phyloP scores from a whole-genome alignment of 2,329 filamentous ascomycete genomes.

The Penicillium italicum region DNA sequence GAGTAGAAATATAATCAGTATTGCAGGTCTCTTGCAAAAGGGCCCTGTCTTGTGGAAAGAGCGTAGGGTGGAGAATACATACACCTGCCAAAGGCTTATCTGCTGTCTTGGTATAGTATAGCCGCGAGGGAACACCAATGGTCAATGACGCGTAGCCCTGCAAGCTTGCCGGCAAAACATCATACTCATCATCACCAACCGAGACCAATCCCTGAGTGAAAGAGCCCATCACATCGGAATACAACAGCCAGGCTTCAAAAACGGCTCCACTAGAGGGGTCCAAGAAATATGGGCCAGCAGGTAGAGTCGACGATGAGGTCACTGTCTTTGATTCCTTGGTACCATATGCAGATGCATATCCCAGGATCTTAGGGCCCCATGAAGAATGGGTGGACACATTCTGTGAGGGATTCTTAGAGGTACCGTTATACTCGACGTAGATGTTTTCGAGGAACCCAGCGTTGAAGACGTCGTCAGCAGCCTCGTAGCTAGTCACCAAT shows the following conservation, averaged over 20 bases:
- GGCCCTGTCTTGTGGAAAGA: neutral
- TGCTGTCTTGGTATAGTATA: conserved; percentile 51
- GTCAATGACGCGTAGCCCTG: neutral
- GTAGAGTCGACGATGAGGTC: neutral
- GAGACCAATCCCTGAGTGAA: neutral
- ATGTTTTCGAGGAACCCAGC: neutral
- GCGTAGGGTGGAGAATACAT: neutral
- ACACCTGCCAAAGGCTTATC: conserved; percentile 53
- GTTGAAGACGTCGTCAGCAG: neutral
- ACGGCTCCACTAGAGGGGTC: neutral
- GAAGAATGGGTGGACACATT: neutral
- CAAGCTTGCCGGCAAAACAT: neutral
- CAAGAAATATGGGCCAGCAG: neutral
- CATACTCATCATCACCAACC: neutral
- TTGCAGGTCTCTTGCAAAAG: neutral
- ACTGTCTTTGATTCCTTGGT: neutral
- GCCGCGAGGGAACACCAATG: conserved; percentile 55
- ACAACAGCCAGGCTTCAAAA: neutral
- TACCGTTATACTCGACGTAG: neutral
- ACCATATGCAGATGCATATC: neutral
- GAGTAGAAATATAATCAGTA: neutral
- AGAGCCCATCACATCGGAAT: neutral
- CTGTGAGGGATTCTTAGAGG: neutral
- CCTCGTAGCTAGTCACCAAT: neutral
- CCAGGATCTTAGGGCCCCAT: neutral